Evolutionary conservation across 164 flowering plant species (phyloP).

Genomic region (Hamamelis virginiana): DNA sequence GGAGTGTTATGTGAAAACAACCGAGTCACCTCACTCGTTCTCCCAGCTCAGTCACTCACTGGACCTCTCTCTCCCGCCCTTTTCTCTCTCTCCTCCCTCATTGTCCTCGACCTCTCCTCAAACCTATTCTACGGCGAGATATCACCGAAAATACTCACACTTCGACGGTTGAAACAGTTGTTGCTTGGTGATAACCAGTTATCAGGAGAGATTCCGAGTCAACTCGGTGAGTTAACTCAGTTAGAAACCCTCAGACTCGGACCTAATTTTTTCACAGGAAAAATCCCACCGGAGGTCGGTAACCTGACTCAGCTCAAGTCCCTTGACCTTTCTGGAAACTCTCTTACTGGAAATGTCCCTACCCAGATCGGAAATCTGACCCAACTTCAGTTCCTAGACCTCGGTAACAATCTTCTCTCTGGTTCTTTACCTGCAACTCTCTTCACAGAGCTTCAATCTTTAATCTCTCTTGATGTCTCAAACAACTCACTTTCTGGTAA

Average conservation of each 20-base stretch:
- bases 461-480: slow-evolving; percentile 52
- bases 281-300: slow-evolving; percentile 58
- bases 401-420: slow-evolving; percentile 52
- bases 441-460: slow-evolving; percentile 34
- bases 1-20: slow-evolving; percentile 51
- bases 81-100: slow-evolving; percentile 41
- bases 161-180: slow-evolving; percentile 28
- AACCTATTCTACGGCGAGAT: slow-evolving; percentile 47
- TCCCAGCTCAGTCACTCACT: slow-evolving; percentile 35
- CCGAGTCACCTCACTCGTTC: slow-evolving; percentile 44
- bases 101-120: slow-evolving; percentile 49
- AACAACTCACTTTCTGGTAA: slow-evolving; percentile 60
- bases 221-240: slow-evolving; percentile 41
- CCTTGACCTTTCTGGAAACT: slow-evolving; percentile 57
- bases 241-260: slow-evolving; percentile 50
- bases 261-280: slow-evolving; percentile 45
- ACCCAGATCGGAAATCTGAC: slow-evolving; percentile 38
- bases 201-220: slow-evolving; percentile 46
- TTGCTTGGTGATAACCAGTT: slow-evolving; percentile 43
- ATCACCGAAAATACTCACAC: slow-evolving; percentile 25
- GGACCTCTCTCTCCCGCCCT: slow-evolving; percentile 51
- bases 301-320: slow-evolving; percentile 27
- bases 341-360: slow-evolving; percentile 45
- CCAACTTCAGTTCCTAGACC: slow-evolving; percentile 35
- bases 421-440: slow-evolving; percentile 49